Base-by-base conservation (phyloP, 495 filamentous ascomycete species). In the Aspergillus bridgeri region DNA sequence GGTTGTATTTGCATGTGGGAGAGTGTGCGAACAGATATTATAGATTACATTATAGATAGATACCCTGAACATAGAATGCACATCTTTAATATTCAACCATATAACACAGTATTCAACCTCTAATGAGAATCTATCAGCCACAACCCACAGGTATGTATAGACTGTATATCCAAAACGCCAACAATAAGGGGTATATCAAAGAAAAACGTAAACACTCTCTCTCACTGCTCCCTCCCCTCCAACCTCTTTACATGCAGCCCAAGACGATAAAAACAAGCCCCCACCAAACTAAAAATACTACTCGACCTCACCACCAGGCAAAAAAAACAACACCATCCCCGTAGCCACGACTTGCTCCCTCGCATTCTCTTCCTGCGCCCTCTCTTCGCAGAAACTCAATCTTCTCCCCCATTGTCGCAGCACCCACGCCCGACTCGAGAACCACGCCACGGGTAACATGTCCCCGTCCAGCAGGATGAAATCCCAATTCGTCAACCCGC, bases 301-400 rank as follows among this genome's bases (percentile, higher is more conserved):
- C 53, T 65, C 9, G 44, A 33, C 2, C 71, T 57, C n/a, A 65
- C 17, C 18, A 60, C 23, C 68, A 74, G 71, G 23, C 62, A 63
- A 33, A 65, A n/a, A 70, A 24, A 59, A 60, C 25, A 74, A 47
- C 29, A 68, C 68, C 13, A 73, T 22, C 1, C 69, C 68, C 3
- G 65, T 66, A 8, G 73, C 64, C 17, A 75, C 62, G 42, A 75
- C 66, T 58, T 75, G 70, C 50, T 75, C 69, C n/a, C 65, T 52
- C 17, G 56, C 58, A 20, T 54, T 63, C 53, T 54, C 15, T 18
- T 47, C 48, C 20, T 65, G 3, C 0, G 60, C 54, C 22, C 47
- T 47, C n/a, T 61, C 56, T 5, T 68, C 70, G n/a, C 56, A 69
- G 54, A 42, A 74, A 65, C 51, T 74, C 68, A 8, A 74, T 66